Evolutionary conservation across 75 land plant species (phyloP).

Genomic region (Pseudotsuga menziesii): DNA sequence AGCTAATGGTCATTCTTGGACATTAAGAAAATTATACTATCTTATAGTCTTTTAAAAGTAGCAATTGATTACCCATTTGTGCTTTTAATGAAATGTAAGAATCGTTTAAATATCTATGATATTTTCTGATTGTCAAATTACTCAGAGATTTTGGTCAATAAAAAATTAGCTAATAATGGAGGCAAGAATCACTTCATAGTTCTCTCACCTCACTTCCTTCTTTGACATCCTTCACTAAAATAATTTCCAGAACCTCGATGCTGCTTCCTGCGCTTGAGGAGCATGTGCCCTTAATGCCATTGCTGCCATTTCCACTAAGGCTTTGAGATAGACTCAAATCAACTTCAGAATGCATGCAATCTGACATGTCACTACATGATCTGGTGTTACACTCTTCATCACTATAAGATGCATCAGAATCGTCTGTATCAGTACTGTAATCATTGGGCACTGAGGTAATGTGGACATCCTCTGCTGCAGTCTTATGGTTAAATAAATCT

Average conservation of each 20-base stretch:
- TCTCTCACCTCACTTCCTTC: constrained; percentile 63
- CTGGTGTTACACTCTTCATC: constrained; percentile 5
- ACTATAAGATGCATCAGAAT: constrained; percentile 10
- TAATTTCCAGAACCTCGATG: constrained; percentile 58
- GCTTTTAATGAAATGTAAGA: too few relatives aligned
- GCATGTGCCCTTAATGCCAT: neutral
- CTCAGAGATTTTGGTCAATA: neutral
- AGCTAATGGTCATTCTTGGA: too few relatives aligned
- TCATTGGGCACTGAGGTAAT: constrained; percentile 39
- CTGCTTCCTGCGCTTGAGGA: constrained; percentile 22
- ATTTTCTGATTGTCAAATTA: too few relatives aligned
- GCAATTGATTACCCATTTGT: too few relatives aligned
- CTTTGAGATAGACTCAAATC: constrained; percentile 1
- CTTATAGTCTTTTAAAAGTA: too few relatives aligned
- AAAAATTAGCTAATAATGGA: neutral
- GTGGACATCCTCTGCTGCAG: constrained; percentile 90
- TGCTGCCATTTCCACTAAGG: neutral
- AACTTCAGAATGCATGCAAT: constrained; percentile 6
- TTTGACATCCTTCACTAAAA: constrained; percentile 66
- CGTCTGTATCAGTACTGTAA: constrained; percentile 30
- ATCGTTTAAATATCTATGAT: too few relatives aligned
- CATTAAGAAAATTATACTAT: too few relatives aligned
- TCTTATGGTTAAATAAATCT: constrained; percentile 94
- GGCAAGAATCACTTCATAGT: neutral
- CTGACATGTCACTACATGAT: constrained; percentile 7